phyloP scores from a whole-genome alignment of 257 asterid genomes.

The Ophiorrhiza pumila region DNA sequence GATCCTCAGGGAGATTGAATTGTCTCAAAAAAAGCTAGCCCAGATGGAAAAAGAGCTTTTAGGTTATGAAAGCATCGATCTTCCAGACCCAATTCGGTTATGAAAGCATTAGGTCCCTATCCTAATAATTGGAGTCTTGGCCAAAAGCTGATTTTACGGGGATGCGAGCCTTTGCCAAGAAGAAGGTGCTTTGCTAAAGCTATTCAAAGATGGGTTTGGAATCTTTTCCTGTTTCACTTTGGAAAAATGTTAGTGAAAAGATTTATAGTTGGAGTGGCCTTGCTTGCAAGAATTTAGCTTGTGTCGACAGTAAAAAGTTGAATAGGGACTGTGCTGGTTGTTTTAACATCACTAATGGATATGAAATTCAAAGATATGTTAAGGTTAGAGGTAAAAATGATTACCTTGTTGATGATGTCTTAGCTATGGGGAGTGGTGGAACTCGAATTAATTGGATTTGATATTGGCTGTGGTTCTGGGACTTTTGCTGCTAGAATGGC shows the following conservation, averaged over 20 bases:
- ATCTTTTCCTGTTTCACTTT: conserved; percentile 37
- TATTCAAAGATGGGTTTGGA: conserved; percentile 33
- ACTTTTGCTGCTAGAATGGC: conserved; percentile 88
- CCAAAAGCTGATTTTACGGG: no score
- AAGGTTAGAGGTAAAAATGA: conserved; percentile 79
- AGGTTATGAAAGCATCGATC: conserved; percentile 90
- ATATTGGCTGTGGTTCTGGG: conserved; percentile 86
- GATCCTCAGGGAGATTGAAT: conserved; percentile 84
- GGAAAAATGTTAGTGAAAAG: conserved; percentile 45
- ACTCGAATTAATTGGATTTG: conserved; percentile 60
- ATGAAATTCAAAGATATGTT: conserved; percentile 48
- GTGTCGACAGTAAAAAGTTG: conserved; percentile 54
- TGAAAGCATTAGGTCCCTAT: no score
- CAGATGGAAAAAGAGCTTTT: conserved; percentile 80
- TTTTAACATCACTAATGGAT: conserved; percentile 48
- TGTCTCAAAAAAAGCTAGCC: conserved; percentile 76
- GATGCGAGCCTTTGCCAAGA: conserved; percentile 49
- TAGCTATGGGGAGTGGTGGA: conserved; percentile 61
- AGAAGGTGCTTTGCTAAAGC: conserved; percentile 45
- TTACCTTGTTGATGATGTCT: conserved; percentile 70
- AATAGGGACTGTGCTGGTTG: conserved; percentile 80
- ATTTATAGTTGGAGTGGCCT: conserved; percentile 41
- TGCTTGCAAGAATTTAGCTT: conserved; percentile 39
- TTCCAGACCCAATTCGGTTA: conserved; percentile 59
- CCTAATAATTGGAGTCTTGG: no score